These are phyloP conservation scores for Plantago major DNA, from an alignment of 257 asterid species.

Conservation along the genomic window DNA sequence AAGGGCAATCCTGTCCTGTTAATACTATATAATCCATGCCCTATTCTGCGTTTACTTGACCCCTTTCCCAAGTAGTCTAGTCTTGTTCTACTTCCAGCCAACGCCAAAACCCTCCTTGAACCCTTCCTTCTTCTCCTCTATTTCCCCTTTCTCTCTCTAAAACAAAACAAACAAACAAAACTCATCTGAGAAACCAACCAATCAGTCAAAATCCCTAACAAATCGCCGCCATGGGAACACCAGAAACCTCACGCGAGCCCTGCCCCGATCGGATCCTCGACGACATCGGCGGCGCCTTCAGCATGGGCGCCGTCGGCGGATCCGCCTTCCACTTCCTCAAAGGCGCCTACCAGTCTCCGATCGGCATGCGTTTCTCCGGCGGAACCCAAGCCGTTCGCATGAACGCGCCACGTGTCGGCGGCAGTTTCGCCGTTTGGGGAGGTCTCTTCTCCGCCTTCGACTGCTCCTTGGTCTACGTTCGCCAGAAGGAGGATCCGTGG, in stretches of 20 bases:
- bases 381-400: conserved; percentile 51
- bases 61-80: background rate
- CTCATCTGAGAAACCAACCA: background rate
- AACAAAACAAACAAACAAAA: background rate
- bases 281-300: conserved; percentile 62
- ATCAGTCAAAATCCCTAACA: no score
- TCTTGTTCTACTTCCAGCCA: no score
- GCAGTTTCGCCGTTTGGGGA: conserved; percentile 81
- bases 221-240: conserved; percentile 41
- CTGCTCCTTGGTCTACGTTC: conserved; percentile 58
- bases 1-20: no score
- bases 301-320: conserved; percentile 65
- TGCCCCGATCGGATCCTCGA: conserved; percentile 78
- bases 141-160: background rate
- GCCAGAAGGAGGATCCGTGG: conserved; percentile 80
- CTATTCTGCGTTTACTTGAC: background rate
- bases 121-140: background rate
- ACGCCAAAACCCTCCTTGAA: background rate
- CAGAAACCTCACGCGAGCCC: conserved; percentile 67
- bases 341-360: conserved; percentile 61
- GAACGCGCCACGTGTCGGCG: conserved; percentile 77
- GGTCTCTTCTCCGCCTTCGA: conserved; percentile 63
- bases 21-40: no score
- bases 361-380: conserved; percentile 31
- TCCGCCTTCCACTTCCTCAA: conserved; percentile 61